These are phyloP conservation scores for Pythium sp. DNA, from an alignment of 352 stramenopile genomes.

Conservation along the genomic window DNA sequence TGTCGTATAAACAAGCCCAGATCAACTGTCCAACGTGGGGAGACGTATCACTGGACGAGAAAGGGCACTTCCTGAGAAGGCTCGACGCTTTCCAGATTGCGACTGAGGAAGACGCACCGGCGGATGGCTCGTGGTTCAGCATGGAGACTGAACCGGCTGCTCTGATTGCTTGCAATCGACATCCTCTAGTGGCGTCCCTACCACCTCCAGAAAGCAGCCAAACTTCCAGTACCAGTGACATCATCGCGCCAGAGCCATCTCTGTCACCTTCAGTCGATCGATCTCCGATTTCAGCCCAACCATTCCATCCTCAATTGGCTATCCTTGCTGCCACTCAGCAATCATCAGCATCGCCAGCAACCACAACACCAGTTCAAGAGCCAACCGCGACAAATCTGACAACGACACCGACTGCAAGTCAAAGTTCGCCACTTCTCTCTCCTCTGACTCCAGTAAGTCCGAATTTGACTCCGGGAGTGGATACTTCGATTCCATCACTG, in stretches of 20 bases:
- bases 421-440: background rate
- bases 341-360: background rate
- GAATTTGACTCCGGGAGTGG: background rate
- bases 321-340: background rate
- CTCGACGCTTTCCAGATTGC: background rate
- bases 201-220: background rate
- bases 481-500: background rate
- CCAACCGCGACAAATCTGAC: background rate
- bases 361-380: background rate
- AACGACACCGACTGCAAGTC: background rate
- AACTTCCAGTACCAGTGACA: background rate
- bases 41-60: background rate
- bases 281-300: background rate
- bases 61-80: background rate
- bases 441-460: background rate
- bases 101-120: background rate
- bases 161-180: background rate
- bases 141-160: background rate
- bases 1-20: background rate
- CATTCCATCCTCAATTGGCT: background rate
- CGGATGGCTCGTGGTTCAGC: background rate
- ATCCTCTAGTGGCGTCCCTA: background rate
- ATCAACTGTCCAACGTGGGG: background rate
- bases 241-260: background rate
- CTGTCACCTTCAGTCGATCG: background rate